Conservation (phyloP, 1,284 basidiomycete species). For the Rhodotorula sp. region DNA sequence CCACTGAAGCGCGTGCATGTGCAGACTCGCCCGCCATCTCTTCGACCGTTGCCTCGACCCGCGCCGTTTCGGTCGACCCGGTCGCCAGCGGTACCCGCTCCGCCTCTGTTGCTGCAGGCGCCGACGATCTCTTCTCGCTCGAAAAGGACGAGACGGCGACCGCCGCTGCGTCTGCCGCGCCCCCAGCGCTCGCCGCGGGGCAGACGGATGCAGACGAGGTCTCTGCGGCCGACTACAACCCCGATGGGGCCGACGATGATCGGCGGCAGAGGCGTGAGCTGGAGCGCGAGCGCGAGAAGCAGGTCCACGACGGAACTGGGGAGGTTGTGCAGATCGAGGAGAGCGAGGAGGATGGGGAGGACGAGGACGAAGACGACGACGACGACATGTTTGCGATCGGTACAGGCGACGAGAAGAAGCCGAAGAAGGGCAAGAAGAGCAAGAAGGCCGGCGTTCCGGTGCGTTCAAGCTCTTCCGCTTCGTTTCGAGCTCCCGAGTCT, state of each 20-base stretch:
- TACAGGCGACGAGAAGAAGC: conserved; percentile 67
- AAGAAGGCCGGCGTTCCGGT: conserved; percentile 26
- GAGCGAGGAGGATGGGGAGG: conserved; percentile 52
- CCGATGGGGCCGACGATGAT: conserved; percentile 76
- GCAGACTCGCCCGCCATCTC: conserved; percentile 28
- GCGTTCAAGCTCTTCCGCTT: not conserved
- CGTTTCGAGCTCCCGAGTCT: not conserved
- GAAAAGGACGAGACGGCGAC: conserved; percentile 19
- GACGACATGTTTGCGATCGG: conserved; percentile 86
- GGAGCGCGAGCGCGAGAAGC: conserved; percentile 13
- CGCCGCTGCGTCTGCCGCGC: conserved; percentile 6
- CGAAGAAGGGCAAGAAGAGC: conserved; percentile 55
- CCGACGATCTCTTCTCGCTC: conserved; percentile 18
- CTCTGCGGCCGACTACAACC: conserved; percentile 90
- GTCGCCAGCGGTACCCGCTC: conserved; percentile 5
- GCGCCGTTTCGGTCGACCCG: conserved; percentile 15
- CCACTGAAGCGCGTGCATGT: not conserved
- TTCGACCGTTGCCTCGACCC: conserved; percentile 2
- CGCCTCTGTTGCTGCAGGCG: conserved; percentile 8
- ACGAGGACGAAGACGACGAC: conserved; percentile 68
- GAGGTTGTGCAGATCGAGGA: conserved; percentile 17
- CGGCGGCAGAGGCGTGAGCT: conserved; percentile 53
- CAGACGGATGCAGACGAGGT: conserved; percentile 59
- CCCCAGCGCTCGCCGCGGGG: conserved; percentile 48
- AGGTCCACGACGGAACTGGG: conserved; percentile 15